A percentile compares a stretch with the other conserved stretches of the same genome.
These are phyloP conservation scores for Tillandsia fasciculata DNA, from an alignment of 176 grass and related monocot species.

Conservation along the genomic window DNA sequence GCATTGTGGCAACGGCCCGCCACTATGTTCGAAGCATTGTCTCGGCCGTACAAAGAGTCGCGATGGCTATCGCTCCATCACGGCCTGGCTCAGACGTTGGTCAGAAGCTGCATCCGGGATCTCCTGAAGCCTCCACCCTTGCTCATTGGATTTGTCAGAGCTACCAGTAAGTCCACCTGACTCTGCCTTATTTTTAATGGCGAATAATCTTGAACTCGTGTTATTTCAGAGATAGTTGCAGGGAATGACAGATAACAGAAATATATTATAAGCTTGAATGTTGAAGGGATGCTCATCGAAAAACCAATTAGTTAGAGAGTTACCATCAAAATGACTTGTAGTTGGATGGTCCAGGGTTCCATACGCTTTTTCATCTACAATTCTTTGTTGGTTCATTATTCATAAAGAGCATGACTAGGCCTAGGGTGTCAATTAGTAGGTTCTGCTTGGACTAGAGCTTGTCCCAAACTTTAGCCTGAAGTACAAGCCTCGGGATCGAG, in stretches of 20 bases:
- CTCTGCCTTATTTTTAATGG: neutral
- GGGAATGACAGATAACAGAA: too few relatives aligned
- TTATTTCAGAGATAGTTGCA: too few relatives aligned
- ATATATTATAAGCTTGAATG: too few relatives aligned
- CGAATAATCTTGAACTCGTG: neutral
- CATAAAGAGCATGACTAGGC: neutral
- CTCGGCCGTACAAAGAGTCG: conserved; percentile 82
- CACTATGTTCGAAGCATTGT: conserved; percentile 89
- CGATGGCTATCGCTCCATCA: conserved; percentile 64
- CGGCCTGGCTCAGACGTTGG: conserved; percentile 34
- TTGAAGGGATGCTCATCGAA: too few relatives aligned
- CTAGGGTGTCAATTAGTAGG: neutral
- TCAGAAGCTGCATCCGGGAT: conserved; percentile 54
- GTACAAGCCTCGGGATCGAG: too few relatives aligned
- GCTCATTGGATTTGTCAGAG: conserved; percentile 86
- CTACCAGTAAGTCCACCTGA: conserved; percentile 55
- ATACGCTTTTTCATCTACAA: too few relatives aligned
- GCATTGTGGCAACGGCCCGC: conserved; percentile 66
- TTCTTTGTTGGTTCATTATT: too few relatives aligned
- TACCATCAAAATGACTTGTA: too few relatives aligned
- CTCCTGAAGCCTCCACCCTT: conserved; percentile 74
- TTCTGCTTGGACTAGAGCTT: too few relatives aligned
- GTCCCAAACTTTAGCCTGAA: too few relatives aligned
- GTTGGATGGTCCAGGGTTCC: neutral
- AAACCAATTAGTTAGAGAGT: too few relatives aligned